Conservation (phyloP, 2,329 filamentous ascomycete genomes). For the Trichoderma endophyticum region DNA sequence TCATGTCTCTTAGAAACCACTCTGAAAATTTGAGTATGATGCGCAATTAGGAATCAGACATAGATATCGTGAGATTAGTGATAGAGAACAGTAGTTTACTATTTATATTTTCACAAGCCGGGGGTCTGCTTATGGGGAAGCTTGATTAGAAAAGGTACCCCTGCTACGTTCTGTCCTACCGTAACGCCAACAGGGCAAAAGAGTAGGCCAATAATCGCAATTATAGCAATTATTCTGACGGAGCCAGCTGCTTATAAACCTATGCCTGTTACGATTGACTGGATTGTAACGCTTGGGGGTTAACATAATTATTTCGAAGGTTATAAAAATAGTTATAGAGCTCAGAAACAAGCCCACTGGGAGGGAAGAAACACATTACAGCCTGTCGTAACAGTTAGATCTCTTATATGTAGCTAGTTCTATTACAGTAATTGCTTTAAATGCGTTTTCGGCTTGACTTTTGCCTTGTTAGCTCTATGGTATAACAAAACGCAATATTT, state of each 20-base stretch:
- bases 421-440: not conserved
- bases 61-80: not conserved
- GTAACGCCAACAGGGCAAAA: not conserved
- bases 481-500: not conserved
- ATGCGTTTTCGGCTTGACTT: not conserved
- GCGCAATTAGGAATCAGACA: not conserved
- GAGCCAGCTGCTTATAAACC: not conserved
- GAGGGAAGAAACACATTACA: not conserved
- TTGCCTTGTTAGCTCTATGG: not conserved
- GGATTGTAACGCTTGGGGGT: not conserved
- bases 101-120: not conserved
- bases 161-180: not conserved
- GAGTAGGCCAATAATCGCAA: not conserved
- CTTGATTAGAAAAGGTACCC: not conserved
- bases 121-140: not conserved
- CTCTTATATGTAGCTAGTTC: not conserved
- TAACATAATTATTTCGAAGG: rapidly evolving
- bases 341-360: not conserved
- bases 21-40: not conserved
- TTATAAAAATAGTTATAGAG: not conserved
- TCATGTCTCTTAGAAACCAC: not conserved
- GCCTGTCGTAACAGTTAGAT: not conserved
- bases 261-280: not conserved
- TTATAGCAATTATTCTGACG: not conserved
- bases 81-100: not conserved